Evolutionary conservation across 2,329 filamentous ascomycete genomes (phyloP).

Genomic region (Scytalidium sp.): DNA sequence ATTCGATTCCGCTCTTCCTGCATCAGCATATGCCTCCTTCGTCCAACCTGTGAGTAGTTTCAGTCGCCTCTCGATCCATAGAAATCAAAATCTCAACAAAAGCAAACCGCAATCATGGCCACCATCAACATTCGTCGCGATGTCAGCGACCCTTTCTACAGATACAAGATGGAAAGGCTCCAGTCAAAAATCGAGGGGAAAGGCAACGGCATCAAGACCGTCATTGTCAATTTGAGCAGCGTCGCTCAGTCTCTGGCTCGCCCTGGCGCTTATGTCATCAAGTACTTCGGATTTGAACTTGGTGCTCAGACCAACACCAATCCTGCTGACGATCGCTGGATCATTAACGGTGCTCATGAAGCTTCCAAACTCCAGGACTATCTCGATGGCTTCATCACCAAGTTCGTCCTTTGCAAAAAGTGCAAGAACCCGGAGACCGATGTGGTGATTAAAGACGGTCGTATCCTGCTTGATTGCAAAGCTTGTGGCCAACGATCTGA

Average conservation of each 20-base stretch:
- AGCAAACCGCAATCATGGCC: slow-evolving; percentile 70
- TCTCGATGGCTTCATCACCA: slow-evolving; percentile 96
- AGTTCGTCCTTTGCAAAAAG: slow-evolving; percentile 98
- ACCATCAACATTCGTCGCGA: slow-evolving; percentile 98
- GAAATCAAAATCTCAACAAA: slow-evolving; percentile 9
- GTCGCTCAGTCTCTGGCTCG: slow-evolving; percentile 90
- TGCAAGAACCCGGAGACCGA: slow-evolving; percentile 99
- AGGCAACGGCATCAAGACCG: slow-evolving; percentile 99
- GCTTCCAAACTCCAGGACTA: slow-evolving; percentile 95
- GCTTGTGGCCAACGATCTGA: slow-evolving; percentile 92
- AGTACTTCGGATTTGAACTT: slow-evolving; percentile 99
- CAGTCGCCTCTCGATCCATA: slow-evolving; percentile 12
- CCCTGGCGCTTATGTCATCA: slow-evolving; percentile 93
- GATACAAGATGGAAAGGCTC: slow-evolving; percentile 99
- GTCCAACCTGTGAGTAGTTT: slow-evolving; percentile 18
- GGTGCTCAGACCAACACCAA: slow-evolving; percentile 98
- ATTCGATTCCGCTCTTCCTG: slow-evolving; percentile 30
- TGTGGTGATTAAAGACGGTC: slow-evolving; percentile 89
- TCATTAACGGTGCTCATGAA: slow-evolving; percentile 99
- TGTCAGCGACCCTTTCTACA: slow-evolving; percentile 98
- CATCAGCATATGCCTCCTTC: slow-evolving; percentile 39
- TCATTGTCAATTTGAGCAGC: slow-evolving; percentile 94
- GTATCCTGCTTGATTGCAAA: slow-evolving; percentile 95
- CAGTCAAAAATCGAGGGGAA: slow-evolving; percentile 99
- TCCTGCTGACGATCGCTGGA: slow-evolving; percentile 97